Percentiles rank a stretch among this genome's conserved stretches.
These are phyloP conservation scores for Chlamydomonas sphaeroides DNA, from an alignment of 139 green algal species.

Conservation along the genomic window DNA sequence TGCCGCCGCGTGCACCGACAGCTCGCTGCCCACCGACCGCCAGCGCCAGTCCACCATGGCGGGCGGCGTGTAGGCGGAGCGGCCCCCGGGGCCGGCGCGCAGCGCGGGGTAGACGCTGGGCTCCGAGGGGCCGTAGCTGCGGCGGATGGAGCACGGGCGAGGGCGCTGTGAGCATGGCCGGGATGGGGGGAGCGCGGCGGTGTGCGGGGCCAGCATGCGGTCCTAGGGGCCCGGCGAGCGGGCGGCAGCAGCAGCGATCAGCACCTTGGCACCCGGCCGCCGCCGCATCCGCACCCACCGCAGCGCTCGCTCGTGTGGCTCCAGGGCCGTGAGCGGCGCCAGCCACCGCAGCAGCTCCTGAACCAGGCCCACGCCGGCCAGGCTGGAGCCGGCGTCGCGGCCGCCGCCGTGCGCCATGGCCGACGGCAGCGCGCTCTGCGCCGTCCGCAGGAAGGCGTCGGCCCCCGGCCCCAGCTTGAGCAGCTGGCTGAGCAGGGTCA, in stretches of 20 bases:
- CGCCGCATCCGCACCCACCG: not conserved
- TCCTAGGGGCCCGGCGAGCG: too few species aligned
- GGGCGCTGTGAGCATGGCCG: too few species aligned
- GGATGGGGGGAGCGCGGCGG: too few species aligned
- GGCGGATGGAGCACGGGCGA: too few species aligned
- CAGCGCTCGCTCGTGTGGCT: constrained; percentile 3
- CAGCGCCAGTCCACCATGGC: constrained; percentile 32
- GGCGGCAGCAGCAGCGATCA: too few species aligned
- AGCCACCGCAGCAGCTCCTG: constrained; percentile 24
- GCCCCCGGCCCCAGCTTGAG: not conserved
- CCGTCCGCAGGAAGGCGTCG: constrained; percentile 7
- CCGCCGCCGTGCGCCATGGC: too few species aligned
- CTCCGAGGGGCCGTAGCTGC: constrained; percentile 28
- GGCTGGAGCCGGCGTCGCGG: too few species aligned
- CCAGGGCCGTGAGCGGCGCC: constrained; percentile 12
- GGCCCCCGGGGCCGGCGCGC: not conserved
- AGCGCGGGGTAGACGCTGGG: not conserved
- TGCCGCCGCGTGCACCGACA: constrained; percentile 9
- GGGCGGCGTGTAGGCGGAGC: not conserved
- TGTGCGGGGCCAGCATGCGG: too few species aligned
- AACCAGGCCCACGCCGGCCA: not conserved
- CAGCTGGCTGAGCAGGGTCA: not conserved
- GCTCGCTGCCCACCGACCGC: constrained; percentile 2
- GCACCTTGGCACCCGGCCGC: too few species aligned
- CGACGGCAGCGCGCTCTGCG: too few species aligned